Percentiles rank a stretch among this genome's conserved stretches.
Conservation (phyloP, 176 grass and related monocot species). For the Oryza glaberrima region DNA sequence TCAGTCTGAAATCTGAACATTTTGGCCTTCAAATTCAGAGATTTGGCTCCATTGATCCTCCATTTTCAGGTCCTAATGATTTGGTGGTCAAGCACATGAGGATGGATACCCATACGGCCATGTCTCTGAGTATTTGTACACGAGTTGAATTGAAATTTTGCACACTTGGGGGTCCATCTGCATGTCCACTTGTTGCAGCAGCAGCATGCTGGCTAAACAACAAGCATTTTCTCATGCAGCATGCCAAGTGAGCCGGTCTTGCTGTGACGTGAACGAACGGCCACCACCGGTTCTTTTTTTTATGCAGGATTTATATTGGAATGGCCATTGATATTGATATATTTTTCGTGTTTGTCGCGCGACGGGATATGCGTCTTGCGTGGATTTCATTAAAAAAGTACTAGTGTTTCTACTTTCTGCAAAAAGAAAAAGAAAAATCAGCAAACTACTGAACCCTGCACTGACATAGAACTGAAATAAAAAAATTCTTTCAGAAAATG, state of each 20-base stretch:
- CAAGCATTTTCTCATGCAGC: neutral
- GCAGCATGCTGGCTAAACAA: conserved; percentile 13
- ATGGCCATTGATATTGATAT: neutral
- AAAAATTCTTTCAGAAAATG: too few relatives aligned
- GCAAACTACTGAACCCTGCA: neutral
- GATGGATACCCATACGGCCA: conserved; percentile 24
- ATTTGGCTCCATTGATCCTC: neutral
- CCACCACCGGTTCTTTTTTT: conserved; percentile 20
- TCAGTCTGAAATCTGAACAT: neutral
- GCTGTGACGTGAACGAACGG: conserved; percentile 17
- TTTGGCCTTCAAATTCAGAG: neutral
- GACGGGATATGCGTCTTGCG: neutral
- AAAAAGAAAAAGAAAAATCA: neutral
- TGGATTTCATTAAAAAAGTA: neutral
- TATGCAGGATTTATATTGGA: neutral
- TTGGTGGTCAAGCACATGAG: conserved; percentile 20
- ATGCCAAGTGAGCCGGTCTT: conserved; percentile 1
- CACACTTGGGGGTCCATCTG: conserved; percentile 20
- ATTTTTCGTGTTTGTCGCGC: neutral
- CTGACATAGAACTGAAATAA: too few relatives aligned
- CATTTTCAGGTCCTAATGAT: conserved; percentile 8
- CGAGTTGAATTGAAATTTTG: conserved; percentile 26
- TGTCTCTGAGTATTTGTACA: conserved; percentile 25
- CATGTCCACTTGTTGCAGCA: conserved; percentile 16
- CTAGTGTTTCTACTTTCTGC: neutral